Conservation (phyloP, 345 rosid genomes). For the Eucalyptus virginea region DNA sequence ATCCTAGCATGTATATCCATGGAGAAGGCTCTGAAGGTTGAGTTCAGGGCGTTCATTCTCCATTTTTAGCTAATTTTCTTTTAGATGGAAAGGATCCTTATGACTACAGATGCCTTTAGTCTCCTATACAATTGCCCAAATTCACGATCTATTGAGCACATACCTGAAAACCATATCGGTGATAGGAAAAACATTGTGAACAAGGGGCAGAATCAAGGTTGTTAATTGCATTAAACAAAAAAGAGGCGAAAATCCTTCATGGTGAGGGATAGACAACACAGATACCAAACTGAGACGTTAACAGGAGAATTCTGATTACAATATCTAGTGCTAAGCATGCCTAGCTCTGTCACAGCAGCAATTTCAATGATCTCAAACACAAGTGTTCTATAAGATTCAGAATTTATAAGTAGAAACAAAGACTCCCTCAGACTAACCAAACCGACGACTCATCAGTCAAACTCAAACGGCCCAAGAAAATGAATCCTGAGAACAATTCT, state of each 20-base stretch:
- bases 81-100: background rate
- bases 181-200: background rate
- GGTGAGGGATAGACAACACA: background rate
- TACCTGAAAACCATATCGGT: background rate
- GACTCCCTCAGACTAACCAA: background rate
- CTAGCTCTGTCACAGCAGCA: background rate
- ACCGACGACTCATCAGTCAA: background rate
- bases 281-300: background rate
- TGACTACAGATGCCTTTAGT: background rate
- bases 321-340: background rate
- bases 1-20: background rate
- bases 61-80: background rate
- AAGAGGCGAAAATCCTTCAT: background rate
- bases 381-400: background rate
- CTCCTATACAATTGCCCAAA: background rate
- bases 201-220: background rate
- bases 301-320: background rate
- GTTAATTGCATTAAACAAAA: background rate
- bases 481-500: background rate
- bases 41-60: background rate
- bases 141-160: background rate
- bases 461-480: background rate
- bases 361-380: background rate
- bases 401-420: background rate
- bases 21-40: background rate